phyloP scores from a whole-genome alignment of 768 basidiomycete genomes.

The Neoboletus subvelutipes region DNA sequence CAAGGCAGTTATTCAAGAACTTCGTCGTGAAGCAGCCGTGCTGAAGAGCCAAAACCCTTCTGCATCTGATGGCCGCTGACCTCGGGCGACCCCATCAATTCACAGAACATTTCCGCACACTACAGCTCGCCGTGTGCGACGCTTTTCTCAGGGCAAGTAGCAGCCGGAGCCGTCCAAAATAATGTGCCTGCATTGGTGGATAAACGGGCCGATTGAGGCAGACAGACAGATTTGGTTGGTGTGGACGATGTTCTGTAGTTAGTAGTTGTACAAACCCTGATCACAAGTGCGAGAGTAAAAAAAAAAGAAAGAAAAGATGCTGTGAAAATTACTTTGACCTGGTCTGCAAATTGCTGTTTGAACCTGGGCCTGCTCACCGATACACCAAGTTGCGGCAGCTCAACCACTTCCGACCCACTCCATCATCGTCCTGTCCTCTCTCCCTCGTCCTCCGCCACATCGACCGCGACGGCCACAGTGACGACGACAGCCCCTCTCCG shows the following conservation, averaged over 20 bases:
- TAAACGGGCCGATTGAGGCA: conserved; percentile 8
- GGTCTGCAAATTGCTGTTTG: neutral
- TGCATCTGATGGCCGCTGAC: conserved; percentile 27
- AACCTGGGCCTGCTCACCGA: conserved; percentile 1
- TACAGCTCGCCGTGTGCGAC: neutral
- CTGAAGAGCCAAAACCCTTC: conserved; percentile 29
- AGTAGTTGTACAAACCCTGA: conserved; percentile 6
- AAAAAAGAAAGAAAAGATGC: neutral
- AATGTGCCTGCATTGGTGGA: conserved; percentile 14
- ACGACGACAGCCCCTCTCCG: conserved; percentile 7
- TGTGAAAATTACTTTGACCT: conserved; percentile 15
- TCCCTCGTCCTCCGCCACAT: neutral
- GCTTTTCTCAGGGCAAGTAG: neutral
- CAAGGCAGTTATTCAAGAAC: conserved; percentile 83
- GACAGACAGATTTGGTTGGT: conserved; percentile 20
- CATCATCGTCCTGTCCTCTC: neutral
- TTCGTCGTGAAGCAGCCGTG: conserved; percentile 64
- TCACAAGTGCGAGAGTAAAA: neutral
- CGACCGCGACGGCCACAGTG: conserved; percentile 11
- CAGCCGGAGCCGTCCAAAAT: neutral
- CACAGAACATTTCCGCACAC: neutral
- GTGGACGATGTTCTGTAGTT: conserved; percentile 20
- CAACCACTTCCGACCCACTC: neutral
- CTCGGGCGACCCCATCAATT: neutral
- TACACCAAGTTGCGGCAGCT: neutral